Conservation (phyloP, 371 early-diverging fungal species). For the Mortierella sp. region DNA sequence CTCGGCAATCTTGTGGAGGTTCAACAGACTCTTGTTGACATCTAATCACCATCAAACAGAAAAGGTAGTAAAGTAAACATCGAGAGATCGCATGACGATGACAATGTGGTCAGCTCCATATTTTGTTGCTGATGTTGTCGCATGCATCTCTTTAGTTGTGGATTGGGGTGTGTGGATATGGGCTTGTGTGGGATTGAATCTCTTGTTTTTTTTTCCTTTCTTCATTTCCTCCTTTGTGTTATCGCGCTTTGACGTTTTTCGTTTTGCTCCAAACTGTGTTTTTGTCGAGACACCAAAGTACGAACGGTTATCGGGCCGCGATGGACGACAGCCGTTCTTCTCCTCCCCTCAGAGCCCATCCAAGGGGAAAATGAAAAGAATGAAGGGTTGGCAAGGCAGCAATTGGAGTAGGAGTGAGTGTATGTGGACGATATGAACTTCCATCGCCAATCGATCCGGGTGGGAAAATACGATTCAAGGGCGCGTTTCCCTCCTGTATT, state of each 20-base stretch:
- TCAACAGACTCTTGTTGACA: slow-evolving; percentile 74
- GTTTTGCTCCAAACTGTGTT: not conserved
- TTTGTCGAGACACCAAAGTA: not conserved
- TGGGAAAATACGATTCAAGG: not conserved
- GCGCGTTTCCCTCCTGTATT: not conserved
- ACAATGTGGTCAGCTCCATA: not conserved
- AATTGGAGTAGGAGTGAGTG: not conserved
- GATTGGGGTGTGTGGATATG: not conserved
- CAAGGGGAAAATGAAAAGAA: not conserved
- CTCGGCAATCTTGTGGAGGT: slow-evolving; percentile 65
- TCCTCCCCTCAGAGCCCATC: not conserved
- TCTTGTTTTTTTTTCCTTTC: not conserved
- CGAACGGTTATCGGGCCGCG: not conserved
- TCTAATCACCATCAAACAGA: slow-evolving; percentile 56
- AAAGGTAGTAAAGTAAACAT: not conserved
- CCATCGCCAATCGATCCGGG: not conserved
- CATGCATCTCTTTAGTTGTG: not conserved
- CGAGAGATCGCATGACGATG: not conserved
- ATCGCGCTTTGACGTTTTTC: not conserved
- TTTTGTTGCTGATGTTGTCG: not conserved
- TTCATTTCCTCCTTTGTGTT: not conserved
- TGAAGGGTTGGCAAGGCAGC: not conserved
- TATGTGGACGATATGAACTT: not conserved
- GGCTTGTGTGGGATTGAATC: not conserved
- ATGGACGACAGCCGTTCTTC: not conserved